Evolutionary conservation across 768 basidiomycete genomes (phyloP).

Genomic region (Tulasnella sp.): DNA sequence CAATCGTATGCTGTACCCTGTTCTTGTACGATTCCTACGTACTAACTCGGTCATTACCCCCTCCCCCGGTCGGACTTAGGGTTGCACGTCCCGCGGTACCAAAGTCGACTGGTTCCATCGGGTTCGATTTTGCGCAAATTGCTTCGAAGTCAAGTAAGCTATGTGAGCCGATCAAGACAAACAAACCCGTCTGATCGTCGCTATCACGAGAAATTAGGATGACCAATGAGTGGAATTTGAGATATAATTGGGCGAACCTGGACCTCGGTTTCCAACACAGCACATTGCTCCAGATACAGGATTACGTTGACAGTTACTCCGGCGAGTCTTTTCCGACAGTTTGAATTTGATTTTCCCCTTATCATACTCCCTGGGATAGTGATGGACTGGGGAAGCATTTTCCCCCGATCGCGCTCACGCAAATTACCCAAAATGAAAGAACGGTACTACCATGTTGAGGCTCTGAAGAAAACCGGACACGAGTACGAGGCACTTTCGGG

Average conservation of each 20-base stretch:
- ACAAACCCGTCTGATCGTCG: neutral
- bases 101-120: neutral
- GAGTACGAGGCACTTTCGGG: neutral
- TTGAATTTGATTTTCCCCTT: neutral
- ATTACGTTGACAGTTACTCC: neutral
- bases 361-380: too few relatives aligned
- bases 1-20: neutral
- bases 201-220: neutral
- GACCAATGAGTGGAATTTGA: neutral
- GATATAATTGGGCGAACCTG: neutral
- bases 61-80: neutral
- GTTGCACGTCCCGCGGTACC: neutral
- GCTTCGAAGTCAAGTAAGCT: conserved; percentile 6
- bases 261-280: neutral
- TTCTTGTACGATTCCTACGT: neutral
- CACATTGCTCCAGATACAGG: neutral
- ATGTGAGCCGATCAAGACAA: neutral
- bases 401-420: too few relatives aligned
- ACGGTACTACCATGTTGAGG: neutral
- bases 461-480: neutral
- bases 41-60: too few relatives aligned
- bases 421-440: neutral
- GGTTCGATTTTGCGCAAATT: neutral
- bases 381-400: too few relatives aligned
- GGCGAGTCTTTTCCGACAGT: neutral